Evolutionary conservation across 768 basidiomycete species (phyloP), one percentile per base, ranked within the genome.

Genomic region (Hebeloma cylindrosporum): DNA sequence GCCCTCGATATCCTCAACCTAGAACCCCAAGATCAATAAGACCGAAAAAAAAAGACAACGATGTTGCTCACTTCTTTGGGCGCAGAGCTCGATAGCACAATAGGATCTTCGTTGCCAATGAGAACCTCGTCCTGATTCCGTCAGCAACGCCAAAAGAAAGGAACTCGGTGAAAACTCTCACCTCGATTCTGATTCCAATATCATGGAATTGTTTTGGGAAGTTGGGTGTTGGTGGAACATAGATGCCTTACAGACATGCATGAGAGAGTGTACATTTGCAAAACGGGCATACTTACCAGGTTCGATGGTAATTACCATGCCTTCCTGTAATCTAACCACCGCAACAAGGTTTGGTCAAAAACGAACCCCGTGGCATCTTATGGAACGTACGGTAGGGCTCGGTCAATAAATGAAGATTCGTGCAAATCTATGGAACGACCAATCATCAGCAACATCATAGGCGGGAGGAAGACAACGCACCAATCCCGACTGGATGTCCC

Each of bases 251-350:
- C 29, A 59, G 48, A 38, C 32, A 21, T 42, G 23, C 51, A 17
- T 26, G 32, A 20, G 7, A 39, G 28, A 29, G 35, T 25, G 5
- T 7, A 26, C 23, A 17, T 18, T 5, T 6, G 5, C 14, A 48
- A 10, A 37, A 16, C 8, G 10, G 9, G 13, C 20, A 38, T 40
- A 52, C 64, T 37, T 54, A 82, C 87, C 90, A 47, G 91, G 92
- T 59, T 96, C 94, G 47, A 97, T 77, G 1, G 94, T 96, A 32
- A 96, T 80, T 5, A 96, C 90, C 82, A 93, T 96, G 0, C 93
- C 93, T 5, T 75, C 74, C 50, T 82, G 75, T 43, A 97, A 62
- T 18, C 92, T 89, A 48, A 37, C 31, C 16, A 41, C 20, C 10
- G 27, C 1, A 6, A 11, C 34, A 17, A 37, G 28, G 35, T n/a